Percentiles rank a stretch among this genome's conserved stretches.
These are phyloP conservation scores for Paxillus rubicundulus DNA, from an alignment of 768 basidiomycete species.

Conservation along the genomic window DNA sequence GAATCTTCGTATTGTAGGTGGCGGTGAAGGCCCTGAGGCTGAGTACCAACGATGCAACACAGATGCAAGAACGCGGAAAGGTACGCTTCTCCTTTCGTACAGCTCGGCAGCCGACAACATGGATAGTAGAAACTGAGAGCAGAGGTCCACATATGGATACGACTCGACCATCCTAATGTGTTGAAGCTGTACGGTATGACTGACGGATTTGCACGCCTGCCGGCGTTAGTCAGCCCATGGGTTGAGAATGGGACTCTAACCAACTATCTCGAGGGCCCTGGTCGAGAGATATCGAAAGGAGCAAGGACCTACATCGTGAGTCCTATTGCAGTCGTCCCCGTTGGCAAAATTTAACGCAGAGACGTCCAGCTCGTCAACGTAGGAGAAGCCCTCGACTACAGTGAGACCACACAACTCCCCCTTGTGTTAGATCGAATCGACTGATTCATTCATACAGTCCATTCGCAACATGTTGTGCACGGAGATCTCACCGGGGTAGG, in stretches of 20 bases:
- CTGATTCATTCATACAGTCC: neutral
- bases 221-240: constrained; percentile 43
- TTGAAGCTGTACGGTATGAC: constrained; percentile 36
- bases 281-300: constrained; percentile 34
- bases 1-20: neutral
- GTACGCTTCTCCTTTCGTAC: neutral
- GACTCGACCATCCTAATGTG: constrained; percentile 37
- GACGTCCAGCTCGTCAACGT: constrained; percentile 36
- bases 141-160: constrained; percentile 39
- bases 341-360: neutral
- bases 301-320: constrained; percentile 38
- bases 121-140: constrained; percentile 22
- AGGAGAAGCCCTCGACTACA: constrained; percentile 38
- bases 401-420: constrained; percentile 22
- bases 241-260: constrained; percentile 38
- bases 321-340: neutral
- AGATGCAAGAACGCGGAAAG: constrained; percentile 1
- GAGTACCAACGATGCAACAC: neutral
- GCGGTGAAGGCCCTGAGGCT: constrained; percentile 5
- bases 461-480: constrained; percentile 1
- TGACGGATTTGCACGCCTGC: constrained; percentile 37
- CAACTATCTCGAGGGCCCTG: constrained; percentile 38
- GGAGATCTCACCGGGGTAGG: constrained; percentile 11
- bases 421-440: too few relatives aligned
- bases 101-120: too few relatives aligned